Evolutionary conservation across 1,284 basidiomycete genomes (phyloP), one percentile per base, ranked within the genome.

Genomic region (Peniophora sp.): DNA sequence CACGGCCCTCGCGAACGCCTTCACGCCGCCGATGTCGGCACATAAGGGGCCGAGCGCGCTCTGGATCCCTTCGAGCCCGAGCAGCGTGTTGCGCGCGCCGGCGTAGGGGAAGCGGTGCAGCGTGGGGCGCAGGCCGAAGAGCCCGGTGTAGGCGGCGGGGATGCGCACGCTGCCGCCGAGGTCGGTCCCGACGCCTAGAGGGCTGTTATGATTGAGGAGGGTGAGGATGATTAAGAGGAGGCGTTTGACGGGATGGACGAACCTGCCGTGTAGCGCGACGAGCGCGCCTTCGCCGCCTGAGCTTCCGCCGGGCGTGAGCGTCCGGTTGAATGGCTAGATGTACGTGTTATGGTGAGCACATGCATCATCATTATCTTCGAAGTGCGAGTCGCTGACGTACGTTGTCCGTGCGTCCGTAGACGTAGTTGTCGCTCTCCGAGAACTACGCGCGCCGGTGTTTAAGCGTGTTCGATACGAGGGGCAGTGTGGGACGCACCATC

Each of bases 11-110:
- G 79, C 75, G 67, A 89, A 90, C 1, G 71, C 58, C 59, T 81
- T 82, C 37, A 90, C 60, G 2, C 77, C 83, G 3, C 63, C 70
- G 14, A 91, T 55, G 14, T 73, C 77, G 24, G 69, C 70, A 2
- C 80, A 71, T 53, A 91, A 71, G 2, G 90, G 89, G 0, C 89
- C 89, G 2, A 89, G 72, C 43, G 89, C 85, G 1, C 84, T 86
- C 1, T 72, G 68, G 22, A 90, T 66, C 5, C 83, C 79, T 52
- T 88, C 85, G 63, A 86, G 83, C 10, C 88, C 88, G 52, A 81
- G 76, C 41, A 86, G 59, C 2, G 81, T 77, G 54, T 83, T 85
- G 5, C 71, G 65, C 0, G 78, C 74, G 10, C 86, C 87, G 39
- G 67, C 37, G 52, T 88, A 90, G 0, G 89, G 86, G 32, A 91